phyloP scores from a whole-genome alignment of 2,329 filamentous ascomycete species.

The Colletotrichum neosansevieriae region DNA sequence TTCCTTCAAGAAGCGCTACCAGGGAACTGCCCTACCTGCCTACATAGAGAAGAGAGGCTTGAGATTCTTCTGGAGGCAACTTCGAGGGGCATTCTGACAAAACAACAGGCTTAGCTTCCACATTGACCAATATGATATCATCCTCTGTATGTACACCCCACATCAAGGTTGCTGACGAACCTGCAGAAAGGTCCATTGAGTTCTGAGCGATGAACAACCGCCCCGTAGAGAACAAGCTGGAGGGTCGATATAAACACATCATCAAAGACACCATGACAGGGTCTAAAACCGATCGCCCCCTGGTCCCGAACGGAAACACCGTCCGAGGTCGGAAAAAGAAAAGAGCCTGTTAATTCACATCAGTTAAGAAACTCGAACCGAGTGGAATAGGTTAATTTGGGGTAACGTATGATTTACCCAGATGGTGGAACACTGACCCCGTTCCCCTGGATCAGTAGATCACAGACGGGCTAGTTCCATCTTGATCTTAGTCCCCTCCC shows the following conservation, averaged over 20 bases:
- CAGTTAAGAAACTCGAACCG: neutral
- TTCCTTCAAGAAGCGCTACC: too few species aligned
- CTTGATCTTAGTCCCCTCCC: neutral
- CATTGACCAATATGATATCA: too few species aligned
- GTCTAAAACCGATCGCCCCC: neutral
- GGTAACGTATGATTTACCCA: neutral
- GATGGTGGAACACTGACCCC: constrained; percentile 18
- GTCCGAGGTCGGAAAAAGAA: neutral
- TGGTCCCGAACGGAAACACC: neutral
- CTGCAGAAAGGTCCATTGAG: too few species aligned
- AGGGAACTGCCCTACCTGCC: too few species aligned
- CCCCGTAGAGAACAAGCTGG: too few species aligned
- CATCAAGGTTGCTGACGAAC: too few species aligned
- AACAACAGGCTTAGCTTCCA: too few species aligned
- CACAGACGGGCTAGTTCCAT: constrained; percentile 9
- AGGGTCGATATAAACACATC: neutral
- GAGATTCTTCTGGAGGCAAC: too few species aligned
- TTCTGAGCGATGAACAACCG: too few species aligned
- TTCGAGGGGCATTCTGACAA: too few species aligned
- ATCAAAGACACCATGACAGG: neutral
- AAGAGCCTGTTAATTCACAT: neutral
- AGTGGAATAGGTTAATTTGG: constrained; percentile 1
- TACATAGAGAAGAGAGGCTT: too few species aligned
- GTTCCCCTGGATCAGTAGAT: constrained; percentile 1
- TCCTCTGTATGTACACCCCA: too few species aligned